These are phyloP conservation scores for Phoenix roebelenii DNA, from an alignment of 176 grass and related monocot species.

Conservation along the genomic window DNA sequence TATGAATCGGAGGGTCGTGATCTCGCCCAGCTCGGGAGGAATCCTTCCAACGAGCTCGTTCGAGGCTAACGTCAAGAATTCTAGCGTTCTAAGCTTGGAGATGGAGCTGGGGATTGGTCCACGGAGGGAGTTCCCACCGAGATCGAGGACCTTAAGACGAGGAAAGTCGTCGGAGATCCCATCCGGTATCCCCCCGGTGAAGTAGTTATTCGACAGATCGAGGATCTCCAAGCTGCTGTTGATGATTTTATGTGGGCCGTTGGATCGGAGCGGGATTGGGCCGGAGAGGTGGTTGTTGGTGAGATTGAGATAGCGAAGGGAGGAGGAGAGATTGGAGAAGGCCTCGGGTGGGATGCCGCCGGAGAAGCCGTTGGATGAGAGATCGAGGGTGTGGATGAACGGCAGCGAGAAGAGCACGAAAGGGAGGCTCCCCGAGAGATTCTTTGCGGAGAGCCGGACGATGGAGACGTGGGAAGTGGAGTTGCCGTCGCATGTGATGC, in stretches of 20 bases:
- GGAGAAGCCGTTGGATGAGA: slow-evolving; percentile 7
- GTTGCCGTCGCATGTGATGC: neutral
- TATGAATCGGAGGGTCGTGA: neutral
- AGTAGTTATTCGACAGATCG: slow-evolving; percentile 14
- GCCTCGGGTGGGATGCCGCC: slow-evolving; percentile 1
- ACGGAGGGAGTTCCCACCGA: slow-evolving; percentile 6
- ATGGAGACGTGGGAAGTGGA: slow-evolving; percentile 6
- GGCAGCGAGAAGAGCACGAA: neutral
- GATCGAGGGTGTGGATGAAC: slow-evolving; percentile 2
- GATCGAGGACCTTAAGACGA: slow-evolving; percentile 4
- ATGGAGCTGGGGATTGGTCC: slow-evolving; percentile 5
- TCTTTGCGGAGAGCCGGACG: slow-evolving; percentile 2
- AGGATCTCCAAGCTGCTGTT: slow-evolving; percentile 1
- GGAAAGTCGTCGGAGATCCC: neutral
- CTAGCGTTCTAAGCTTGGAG: neutral
- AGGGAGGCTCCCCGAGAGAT: slow-evolving; percentile 5
- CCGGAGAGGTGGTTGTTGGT: slow-evolving; percentile 10
- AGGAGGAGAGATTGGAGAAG: neutral
- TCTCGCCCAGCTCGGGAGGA: neutral
- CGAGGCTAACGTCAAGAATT: slow-evolving; percentile 10
- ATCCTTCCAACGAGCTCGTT: slow-evolving; percentile 8
- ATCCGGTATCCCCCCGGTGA: slow-evolving; percentile 4
- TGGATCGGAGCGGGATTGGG: neutral
- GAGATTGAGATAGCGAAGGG: slow-evolving; percentile 15
- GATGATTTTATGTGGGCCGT: neutral